Base-by-base conservation (phyloP, 371 early-diverging fungal genomes). In the Chytridiales sp. region DNA sequence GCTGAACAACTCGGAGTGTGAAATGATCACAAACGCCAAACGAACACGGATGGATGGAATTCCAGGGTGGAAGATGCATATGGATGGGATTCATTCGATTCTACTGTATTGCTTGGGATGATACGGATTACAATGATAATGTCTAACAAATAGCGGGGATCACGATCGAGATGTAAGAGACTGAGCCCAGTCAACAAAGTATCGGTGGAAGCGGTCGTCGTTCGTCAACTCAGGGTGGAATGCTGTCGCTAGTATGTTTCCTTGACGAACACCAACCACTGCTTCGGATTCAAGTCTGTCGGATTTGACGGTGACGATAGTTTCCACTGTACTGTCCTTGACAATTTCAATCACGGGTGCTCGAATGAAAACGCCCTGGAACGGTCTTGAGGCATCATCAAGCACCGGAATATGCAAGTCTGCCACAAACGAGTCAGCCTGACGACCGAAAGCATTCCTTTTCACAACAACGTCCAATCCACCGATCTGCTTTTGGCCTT, bases 171-270 rank as follows among this genome's bases (percentile, higher is more conserved):
- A n/a, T n/a, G n/a, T n/a, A n/a, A n/a, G n/a, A n/a, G n/a, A n/a
- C n/a, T n/a, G n/a, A n/a, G n/a, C n/a, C n/a, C n/a, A n/a, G 31
- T 66, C 61, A 5, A 66, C 49, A 87, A 95, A 97, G 74, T 85
- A 93, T 55, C 72, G 62, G 70, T 97, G 97, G 71, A 93, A 86
- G 30, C 95, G 78, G 64, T 78, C 76, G 67, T 95, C 95, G 21
- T 65, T 65, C 9, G 81, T 95, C 62, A 97, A 77, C 71, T 97
- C 97, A 1, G 97, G 97, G 61, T 97, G 97, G 83, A 97, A 97
- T 38, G 93, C 83, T 0, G 94, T 91, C 36, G 89, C 97, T 41
- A 97, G 73, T n/a, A 94, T 66, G 52, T 89, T 82, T 47, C 83
- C 87, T 66, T 95, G 89, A 56, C 79, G 77, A 17, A 97, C 94